Base-by-base conservation (phyloP, 352 stramenopile species). In the Globisporangium rhizosaccharum region DNA sequence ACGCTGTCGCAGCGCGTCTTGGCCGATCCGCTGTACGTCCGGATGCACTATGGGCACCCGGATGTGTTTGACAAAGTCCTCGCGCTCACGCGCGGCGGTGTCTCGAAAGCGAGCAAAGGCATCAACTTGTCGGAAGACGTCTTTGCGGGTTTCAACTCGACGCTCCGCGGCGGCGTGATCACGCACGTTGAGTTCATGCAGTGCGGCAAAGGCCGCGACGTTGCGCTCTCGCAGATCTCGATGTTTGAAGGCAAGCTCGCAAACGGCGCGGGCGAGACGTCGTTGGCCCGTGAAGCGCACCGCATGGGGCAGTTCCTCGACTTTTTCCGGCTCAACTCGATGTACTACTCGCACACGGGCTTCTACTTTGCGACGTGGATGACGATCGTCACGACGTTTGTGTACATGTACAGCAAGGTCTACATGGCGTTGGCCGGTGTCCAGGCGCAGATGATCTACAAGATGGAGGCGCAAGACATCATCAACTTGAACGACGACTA, bases 341-440 rank as follows among this genome's bases (percentile, higher is more conserved):
- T 93, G 82, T 93, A 89, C 65, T 93, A 93, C 67, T 89, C 82
- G 47, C 83, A 93, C 75, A 93, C 81, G 42, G 83, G 83, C 2
- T 93, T 93, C 68, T 93, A 91, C 70, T 90, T 87, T 54, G 82
- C 81, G 1, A 93, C 82, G 55, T 91, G 82, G 82, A 89, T 93
- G 82, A 93, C 83, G 12, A 91, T 93, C 58, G 81, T 91, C n/a
- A 91, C 82, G 42, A 88, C 82, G 26, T 93, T 91, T 42, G 76
- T 93, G 51, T 93, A 90, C 75, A 91, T 93, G 79, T 93, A 91
- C 65, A 73, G 67, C 52, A 93, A 93, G 54, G 74, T 93, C 37
- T 93, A 93, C 70, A 75, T 90, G 25, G 79, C 83, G 41, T 65
- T 93, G 0, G 73, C 77, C 9, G 83, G 83, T 25, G 83, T 92